Evolutionary conservation across 108 stramenopile genomes (phyloP), one percentile per base, ranked within the genome.

Genomic region (Epipyxis sp.): DNA sequence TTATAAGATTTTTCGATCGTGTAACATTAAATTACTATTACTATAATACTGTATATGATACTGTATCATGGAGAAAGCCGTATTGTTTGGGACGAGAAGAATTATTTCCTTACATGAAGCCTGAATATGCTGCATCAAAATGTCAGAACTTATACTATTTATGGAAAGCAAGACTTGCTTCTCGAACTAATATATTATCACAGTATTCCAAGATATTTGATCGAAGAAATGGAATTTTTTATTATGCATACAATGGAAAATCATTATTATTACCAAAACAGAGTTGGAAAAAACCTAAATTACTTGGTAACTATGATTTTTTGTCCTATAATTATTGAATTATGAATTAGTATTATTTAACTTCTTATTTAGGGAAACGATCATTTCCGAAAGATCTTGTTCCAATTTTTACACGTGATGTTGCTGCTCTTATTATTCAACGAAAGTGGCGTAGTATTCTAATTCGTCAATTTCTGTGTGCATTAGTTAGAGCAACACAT

Each of bases 41-140:
- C 32, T 74, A 34, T 10, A 74, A 74, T 32, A 35, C 71, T 13
- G 32, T 27, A 3, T 35, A 74, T 42, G 35, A 6, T 10, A 74
- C 71, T 10, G 50, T 57, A 29, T 74, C 71, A 32, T 74, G 71
- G 71, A 6, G 71, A 6, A 74, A 74, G 71, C 71, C 71, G 3
- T 74, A 34, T 32, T 74, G 71, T 25, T 42, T 74, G 10, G 41
- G 71, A 3, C n/a, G 43, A 3, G 32, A 74, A 37, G 71, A 74
- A 42, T 32, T 74, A 3, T 74, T 74, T 37, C 71, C 71, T 10
- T 74, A 43, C 42, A 46, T 74, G 71, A 3, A 13, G 3, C 71
- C 13, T 32, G 71, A 74, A 10, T 54, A 57, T 37, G 71, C 71
- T 37, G 71, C 71, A 29, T 30, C 42, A 16, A 46, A 57, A 39